Base-by-base conservation (phyloP, 2,329 filamentous ascomycete genomes). In the Aspergillus hortae region DNA sequence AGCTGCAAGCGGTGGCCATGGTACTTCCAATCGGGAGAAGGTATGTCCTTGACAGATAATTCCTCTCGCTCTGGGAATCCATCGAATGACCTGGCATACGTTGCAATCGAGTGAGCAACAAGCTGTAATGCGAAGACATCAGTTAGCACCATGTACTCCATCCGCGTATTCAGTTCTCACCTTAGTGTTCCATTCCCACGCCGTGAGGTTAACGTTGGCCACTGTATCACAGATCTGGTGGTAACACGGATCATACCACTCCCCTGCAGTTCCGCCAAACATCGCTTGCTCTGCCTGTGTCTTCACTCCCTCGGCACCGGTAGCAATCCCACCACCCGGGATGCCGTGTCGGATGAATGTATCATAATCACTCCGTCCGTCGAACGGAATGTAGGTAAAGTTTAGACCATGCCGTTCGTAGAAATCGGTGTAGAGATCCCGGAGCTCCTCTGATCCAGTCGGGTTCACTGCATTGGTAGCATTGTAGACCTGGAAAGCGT, bases 291-390 rank as follows among this genome's bases (percentile, higher is more conserved):
- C 87, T 41, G 83, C 78, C 48, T 78, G 70, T 0, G 86, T 89
- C 81, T 92, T 92, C 70, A 89, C 71, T 6, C 82, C 87, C 69
- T 92, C 88, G 2, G 88, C 88, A 38, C 88, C 88, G 1, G 88
- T 90, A 44, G 87, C 87, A 55, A 92, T 85, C 41, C 88, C 88
- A 17, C 88, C 88, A 1, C 83, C 83, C 0, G 88, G 86, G 36
- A 92, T 90, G 6, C 86, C 85, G 52, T 82, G 78, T 19, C 82
- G 78, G 61, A 91, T 86, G 73, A 92, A 92, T 1, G 82, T 86
- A 49, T 85, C 87, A 61, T 92, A 92, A 70, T 92, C 89, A 59
- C 85, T 89, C 50, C 89, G 84, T 6, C 88, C 89, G 58, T 90
- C 87, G 59, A 92, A 92, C 2, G 84, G 81, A 23, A 88, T 88